A percentile compares a stretch with the other conserved stretches of the same genome.
phyloP scores from a whole-genome alignment of 2,329 filamentous ascomycete genomes.

The Fusarium nematophilum region DNA sequence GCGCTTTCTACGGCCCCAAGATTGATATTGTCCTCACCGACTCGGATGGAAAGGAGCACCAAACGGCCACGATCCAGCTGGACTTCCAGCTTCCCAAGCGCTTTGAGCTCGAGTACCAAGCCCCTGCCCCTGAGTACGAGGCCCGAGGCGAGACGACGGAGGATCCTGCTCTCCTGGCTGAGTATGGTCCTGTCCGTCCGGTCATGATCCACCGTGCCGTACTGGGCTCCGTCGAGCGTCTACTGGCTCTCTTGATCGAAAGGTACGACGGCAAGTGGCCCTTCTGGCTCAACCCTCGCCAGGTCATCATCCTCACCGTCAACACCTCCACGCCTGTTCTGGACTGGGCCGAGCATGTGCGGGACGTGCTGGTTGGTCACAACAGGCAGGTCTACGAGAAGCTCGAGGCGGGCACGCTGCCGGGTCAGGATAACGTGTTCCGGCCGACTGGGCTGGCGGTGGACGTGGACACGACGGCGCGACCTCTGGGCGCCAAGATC shows the following conservation, averaged over 20 bases:
- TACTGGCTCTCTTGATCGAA: constrained; percentile 88
- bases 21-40: constrained; percentile 88
- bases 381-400: constrained; percentile 47
- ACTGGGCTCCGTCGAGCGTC: constrained; percentile 83
- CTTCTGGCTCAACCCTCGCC: constrained; percentile 88
- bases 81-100: constrained; percentile 90
- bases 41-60: constrained; percentile 85
- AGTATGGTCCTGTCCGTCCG: constrained; percentile 71
- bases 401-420: constrained; percentile 46
- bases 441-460: constrained; percentile 73
- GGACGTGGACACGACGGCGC: constrained; percentile 74
- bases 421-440: constrained; percentile 56
- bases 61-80: constrained; percentile 88
- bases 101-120: constrained; percentile 80
- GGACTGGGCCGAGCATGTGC: constrained; percentile 58
- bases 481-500: constrained; percentile 75
- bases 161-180: constrained; percentile 59
- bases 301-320: constrained; percentile 79
- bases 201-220: constrained; percentile 89
- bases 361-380: constrained; percentile 63
- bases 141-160: constrained; percentile 62
- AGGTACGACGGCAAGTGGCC: constrained; percentile 84
- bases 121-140: constrained; percentile 73
- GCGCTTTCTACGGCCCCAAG: constrained; percentile 92
- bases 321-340: constrained; percentile 69